These are phyloP conservation scores for Lactarius trivialis DNA, from an alignment of 768 basidiomycete species.

Conservation along the genomic window DNA sequence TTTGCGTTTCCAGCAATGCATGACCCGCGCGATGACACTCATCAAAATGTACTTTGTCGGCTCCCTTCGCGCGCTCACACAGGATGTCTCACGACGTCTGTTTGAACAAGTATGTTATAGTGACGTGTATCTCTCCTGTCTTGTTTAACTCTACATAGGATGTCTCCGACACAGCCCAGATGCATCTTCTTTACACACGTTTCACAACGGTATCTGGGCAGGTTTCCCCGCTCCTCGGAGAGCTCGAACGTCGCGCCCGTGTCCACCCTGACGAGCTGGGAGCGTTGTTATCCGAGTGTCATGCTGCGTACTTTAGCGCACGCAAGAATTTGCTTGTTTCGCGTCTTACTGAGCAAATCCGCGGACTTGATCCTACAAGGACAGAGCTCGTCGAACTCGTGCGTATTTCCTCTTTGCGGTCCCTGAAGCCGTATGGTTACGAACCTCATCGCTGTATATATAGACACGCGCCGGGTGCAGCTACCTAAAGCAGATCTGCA, in stretches of 20 bases:
- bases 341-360: slow-evolving; percentile 75
- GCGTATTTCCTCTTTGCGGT: slow-evolving; percentile 20
- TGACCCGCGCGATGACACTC: slow-evolving; percentile 96
- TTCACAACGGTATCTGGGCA: slow-evolving; percentile 68
- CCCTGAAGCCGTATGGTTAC: slow-evolving; percentile 3
- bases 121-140: neutral
- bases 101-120: slow-evolving; percentile 54
- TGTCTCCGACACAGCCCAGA: slow-evolving; percentile 71
- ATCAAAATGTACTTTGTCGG: slow-evolving; percentile 96
- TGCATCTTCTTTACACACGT: slow-evolving; percentile 84
- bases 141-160: slow-evolving; percentile 38
- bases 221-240: slow-evolving; percentile 70
- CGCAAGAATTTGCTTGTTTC: slow-evolving; percentile 68
- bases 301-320: slow-evolving; percentile 70
- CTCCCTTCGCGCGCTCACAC: slow-evolving; percentile 68
- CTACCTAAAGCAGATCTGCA: slow-evolving; percentile 87
- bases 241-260: slow-evolving; percentile 73
- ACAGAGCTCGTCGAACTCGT: slow-evolving; percentile 89
- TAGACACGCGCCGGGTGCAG: slow-evolving; percentile 89
- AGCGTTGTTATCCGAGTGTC: slow-evolving; percentile 79
- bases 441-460: neutral
- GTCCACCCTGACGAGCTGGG: slow-evolving; percentile 81
- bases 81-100: slow-evolving; percentile 70
- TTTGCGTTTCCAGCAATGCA: slow-evolving; percentile 96
- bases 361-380: slow-evolving; percentile 66